A percentile compares a stretch with the other conserved stretches of the same genome.
These are phyloP conservation scores for Paracorniculantispora psalliotae DNA, from an alignment of 2,329 filamentous ascomycete genomes.

Conservation along the genomic window DNA sequence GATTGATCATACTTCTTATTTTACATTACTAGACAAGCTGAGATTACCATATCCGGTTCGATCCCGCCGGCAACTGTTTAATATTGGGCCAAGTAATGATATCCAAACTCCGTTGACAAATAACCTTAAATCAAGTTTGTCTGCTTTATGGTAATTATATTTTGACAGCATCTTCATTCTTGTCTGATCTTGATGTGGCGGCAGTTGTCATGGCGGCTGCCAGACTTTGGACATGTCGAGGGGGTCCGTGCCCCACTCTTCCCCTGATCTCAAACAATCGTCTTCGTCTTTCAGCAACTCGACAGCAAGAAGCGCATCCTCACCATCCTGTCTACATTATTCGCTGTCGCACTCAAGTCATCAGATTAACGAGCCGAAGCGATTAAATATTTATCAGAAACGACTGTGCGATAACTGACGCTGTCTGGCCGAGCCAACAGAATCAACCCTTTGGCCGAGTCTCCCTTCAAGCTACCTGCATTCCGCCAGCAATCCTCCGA, in stretches of 20 bases:
- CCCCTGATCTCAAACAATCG: conserved; percentile 3
- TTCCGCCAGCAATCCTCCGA: not conserved
- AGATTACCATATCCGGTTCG: no score
- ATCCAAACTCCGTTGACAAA: not conserved
- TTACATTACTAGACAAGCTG: no score
- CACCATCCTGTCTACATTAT: not conserved
- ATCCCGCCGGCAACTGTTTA: no score
- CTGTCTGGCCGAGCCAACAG: not conserved
- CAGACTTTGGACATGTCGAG: not conserved
- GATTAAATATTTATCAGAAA: not conserved
- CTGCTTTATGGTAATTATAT: not conserved
- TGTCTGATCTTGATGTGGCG: not conserved
- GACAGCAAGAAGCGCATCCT: not conserved
- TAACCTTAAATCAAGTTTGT: not conserved
- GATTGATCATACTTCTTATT: no score
- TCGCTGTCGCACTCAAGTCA: not conserved
- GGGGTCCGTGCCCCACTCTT: conserved; percentile 9
- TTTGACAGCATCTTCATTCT: not conserved
- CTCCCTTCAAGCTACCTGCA: not conserved
- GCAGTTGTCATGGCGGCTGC: not conserved
- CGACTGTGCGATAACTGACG: not conserved
- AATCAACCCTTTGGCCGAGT: not conserved
- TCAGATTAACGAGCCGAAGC: not conserved
- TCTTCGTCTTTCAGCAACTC: not conserved
- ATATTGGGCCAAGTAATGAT: not conserved